Evolutionary conservation across 192 early-diverging fungal species (phyloP).

Genomic region (Rhizoclosmatium sp.): DNA sequence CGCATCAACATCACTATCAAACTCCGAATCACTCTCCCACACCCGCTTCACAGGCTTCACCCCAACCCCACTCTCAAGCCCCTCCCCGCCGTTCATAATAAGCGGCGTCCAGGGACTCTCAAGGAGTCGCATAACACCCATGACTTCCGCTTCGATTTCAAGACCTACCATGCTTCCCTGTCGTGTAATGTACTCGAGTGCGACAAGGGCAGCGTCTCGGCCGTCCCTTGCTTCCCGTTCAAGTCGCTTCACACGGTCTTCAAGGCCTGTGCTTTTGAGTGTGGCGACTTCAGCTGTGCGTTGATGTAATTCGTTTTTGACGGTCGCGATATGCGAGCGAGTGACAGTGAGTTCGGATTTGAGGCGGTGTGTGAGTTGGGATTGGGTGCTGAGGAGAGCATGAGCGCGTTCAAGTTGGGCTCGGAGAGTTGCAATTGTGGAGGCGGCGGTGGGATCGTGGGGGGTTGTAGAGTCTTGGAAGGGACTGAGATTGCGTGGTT

Average conservation of each 20-base stretch:
- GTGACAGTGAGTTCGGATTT: conserved; percentile 52
- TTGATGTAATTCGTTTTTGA: conserved; percentile 49
- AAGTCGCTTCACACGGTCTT: conserved; percentile 8
- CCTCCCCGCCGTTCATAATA: not conserved
- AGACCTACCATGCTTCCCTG: conserved; percentile 43
- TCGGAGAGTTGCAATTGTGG: conserved; percentile 39
- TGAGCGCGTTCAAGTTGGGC: conserved; percentile 53
- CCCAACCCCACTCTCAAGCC: conserved; percentile 30
- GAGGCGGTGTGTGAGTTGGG: conserved; percentile 50
- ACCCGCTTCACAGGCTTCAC: conserved; percentile 33
- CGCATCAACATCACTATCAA: conserved; percentile 59
- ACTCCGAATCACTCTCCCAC: conserved; percentile 60
- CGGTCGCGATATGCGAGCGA: conserved; percentile 44
- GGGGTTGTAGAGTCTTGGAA: not conserved
- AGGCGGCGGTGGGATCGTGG: not conserved
- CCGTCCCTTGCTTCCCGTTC: conserved; percentile 28
- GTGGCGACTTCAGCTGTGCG: conserved; percentile 47
- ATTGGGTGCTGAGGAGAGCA: conserved; percentile 50
- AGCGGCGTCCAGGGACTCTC: conserved; percentile 46
- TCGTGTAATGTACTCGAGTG: conserved; percentile 49
- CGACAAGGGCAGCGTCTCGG: conserved; percentile 32
- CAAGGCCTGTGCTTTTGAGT: not conserved
- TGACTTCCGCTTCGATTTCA: conserved; percentile 55
- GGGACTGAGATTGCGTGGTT: not conserved
- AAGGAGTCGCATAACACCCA: conserved; percentile 47